Evolutionary conservation across 2,329 filamentous ascomycete genomes (phyloP).

Genomic region (Conoideocrella luteorostrata): DNA sequence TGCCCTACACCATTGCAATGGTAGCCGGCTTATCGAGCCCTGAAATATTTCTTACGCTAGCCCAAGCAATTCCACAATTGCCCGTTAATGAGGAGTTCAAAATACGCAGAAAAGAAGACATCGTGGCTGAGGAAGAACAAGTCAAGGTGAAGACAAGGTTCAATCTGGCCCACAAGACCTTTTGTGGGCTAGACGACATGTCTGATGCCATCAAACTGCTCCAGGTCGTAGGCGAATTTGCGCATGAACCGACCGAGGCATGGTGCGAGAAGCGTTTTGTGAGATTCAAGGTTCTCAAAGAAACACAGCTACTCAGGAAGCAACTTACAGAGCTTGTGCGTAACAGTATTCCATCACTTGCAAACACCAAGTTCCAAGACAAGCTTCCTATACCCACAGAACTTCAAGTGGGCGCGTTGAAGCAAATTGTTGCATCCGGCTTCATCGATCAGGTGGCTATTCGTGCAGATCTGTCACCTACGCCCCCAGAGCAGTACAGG

Average conservation of each 20-base stretch:
- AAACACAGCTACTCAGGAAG: conserved; percentile 73
- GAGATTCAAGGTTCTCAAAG: conserved; percentile 77
- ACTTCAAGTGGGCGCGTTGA: conserved; percentile 71
- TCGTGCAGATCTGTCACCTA: conserved; percentile 76
- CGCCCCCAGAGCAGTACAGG: conserved; percentile 57
- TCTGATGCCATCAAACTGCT: conserved; percentile 88
- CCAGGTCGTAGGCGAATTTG: conserved; percentile 81
- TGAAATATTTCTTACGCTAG: conserved; percentile 80
- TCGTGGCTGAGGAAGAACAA: conserved; percentile 63
- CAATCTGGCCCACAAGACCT: conserved; percentile 69
- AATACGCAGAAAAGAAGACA: conserved; percentile 58
- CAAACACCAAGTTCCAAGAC: conserved; percentile 48
- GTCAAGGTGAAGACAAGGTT: conserved; percentile 55
- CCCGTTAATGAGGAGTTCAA: conserved; percentile 40
- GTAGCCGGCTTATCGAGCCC: conserved; percentile 84
- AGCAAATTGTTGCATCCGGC: conserved; percentile 85
- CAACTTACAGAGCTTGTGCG: conserved; percentile 80
- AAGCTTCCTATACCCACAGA: conserved; percentile 53
- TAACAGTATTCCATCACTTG: conserved; percentile 63
- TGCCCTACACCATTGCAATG: conserved; percentile 79
- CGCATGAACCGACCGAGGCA: conserved; percentile 60
- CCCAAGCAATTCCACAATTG: conserved; percentile 60
- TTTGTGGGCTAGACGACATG: conserved; percentile 73
- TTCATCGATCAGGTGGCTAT: conserved; percentile 95
- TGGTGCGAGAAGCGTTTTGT: conserved; percentile 85